Percentiles rank a stretch among this genome's conserved stretches.
Evolutionary conservation across 371 early-diverging fungal species (phyloP).

Genomic region (Coemansia linderi): DNA sequence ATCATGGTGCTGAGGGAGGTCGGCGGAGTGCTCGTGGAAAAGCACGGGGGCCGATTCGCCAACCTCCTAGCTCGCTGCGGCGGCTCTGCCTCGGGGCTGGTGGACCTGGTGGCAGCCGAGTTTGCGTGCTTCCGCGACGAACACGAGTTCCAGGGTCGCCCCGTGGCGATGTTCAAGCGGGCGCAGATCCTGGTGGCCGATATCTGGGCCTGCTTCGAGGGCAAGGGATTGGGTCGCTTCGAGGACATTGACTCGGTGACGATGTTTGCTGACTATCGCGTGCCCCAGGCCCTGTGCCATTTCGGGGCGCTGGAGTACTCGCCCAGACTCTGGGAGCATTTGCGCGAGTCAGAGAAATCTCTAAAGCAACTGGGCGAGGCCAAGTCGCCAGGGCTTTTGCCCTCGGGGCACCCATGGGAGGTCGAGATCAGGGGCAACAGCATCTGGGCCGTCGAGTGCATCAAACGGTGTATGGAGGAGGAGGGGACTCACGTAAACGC

Average conservation of each 20-base stretch:
- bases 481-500: slow-evolving; percentile 63
- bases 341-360: slow-evolving; percentile 34
- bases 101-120: slow-evolving; percentile 63
- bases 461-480: slow-evolving; percentile 60
- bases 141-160: slow-evolving; percentile 60
- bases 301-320: slow-evolving; percentile 75
- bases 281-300: slow-evolving; percentile 71
- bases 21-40: slow-evolving; percentile 66
- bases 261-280: slow-evolving; percentile 92
- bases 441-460: slow-evolving; percentile 81
- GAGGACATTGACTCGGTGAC: slow-evolving; percentile 81
- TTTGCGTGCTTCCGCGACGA: slow-evolving; percentile 79
- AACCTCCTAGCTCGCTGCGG: slow-evolving; percentile 63
- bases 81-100: slow-evolving; percentile 61
- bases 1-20: slow-evolving; percentile 69
- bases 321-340: slow-evolving; percentile 56
- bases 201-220: slow-evolving; percentile 88
- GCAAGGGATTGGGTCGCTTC: slow-evolving; percentile 65
- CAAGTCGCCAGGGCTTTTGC: slow-evolving; percentile 39
- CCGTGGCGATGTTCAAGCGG: slow-evolving; percentile 77
- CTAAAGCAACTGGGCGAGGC: slow-evolving; percentile 8
- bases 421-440: slow-evolving; percentile 86
- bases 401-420: slow-evolving; percentile 68
- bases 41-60: slow-evolving; percentile 71
- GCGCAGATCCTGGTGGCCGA: slow-evolving; percentile 92